Base-by-base conservation (phyloP, 768 basidiomycete species). In the Auricularia sp. region DNA sequence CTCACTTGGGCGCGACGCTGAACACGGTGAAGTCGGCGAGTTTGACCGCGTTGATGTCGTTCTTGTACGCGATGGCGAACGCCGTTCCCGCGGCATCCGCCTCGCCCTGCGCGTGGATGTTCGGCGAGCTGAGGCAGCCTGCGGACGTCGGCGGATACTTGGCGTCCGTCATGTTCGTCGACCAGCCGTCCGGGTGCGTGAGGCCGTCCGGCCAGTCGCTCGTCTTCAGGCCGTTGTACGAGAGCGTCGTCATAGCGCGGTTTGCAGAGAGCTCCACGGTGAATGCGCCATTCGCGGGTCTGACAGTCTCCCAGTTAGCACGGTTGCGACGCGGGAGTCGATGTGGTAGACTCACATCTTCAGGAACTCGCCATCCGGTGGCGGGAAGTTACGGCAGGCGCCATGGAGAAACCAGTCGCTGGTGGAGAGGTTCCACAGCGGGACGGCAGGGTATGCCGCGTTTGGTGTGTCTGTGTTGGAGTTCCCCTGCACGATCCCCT, bases 1-100 rank as follows among this genome's bases (percentile, higher is more conserved):
- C 64, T 21, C 18, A 65, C 64, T 65, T 45, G 58, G 59, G 29
- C 36, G 18, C 8, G 21, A 65, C 64, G 39, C 59, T 65, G 34
- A 65, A 65, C 37, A 61, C 59, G 36, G 54, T 54, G n/a, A 65
- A 36, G 39, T 65, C 61, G 35, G 54, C 35, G 21, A 61, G 18
- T 8, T 61, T 21, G 35, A 65, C 59, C 10, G 54, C 24, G 33
- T 18, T 33, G 18, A 65, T 61, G 35, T 65, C 37, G 42, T 61
- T 65, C 39, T 65, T 44, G 42, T 65, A 65, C 14, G 64, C 37
- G 14, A 65, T 65, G 16, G 64, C 64, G 39, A 65, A 65, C n/a
- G 45, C 56, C 11, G 64, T 61, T 7, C 64, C 64, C 21, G 64
- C 59, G 18, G 64, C 64, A 14, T 36, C 61, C 21, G 29, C 44